Conservation (phyloP, 768 basidiomycete species). For the Mycena sanguinolenta region DNA sequence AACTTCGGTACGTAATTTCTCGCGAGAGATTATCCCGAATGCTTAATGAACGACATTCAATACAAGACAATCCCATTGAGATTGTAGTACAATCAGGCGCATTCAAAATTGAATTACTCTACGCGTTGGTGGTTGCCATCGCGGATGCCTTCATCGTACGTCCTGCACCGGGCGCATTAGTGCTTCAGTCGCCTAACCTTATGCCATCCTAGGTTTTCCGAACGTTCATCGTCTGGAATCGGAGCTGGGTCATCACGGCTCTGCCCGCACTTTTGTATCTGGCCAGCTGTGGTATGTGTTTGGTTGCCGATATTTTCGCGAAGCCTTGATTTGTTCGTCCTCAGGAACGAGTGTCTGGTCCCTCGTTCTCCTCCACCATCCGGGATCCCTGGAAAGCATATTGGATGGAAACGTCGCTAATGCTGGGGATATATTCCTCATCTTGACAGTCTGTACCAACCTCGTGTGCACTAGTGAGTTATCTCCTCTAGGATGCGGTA, state of each 20-base stretch:
- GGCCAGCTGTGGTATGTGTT: constrained; percentile 3
- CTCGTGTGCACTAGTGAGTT: constrained; percentile 14
- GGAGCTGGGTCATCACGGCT: neutral
- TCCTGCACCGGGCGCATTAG: neutral
- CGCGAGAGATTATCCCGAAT: neutral
- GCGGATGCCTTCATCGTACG: constrained; percentile 19
- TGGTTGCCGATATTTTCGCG: neutral
- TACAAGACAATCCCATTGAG: neutral
- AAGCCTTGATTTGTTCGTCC: neutral
- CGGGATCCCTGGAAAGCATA: neutral
- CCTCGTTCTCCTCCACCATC: neutral
- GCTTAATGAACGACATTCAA: neutral
- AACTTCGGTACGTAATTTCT: neutral
- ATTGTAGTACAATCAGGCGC: neutral
- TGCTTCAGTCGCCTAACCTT: no score
- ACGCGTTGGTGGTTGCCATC: constrained; percentile 1
- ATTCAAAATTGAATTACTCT: neutral
- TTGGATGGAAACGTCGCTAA: constrained; percentile 1
- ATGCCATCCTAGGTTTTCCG: constrained; percentile 13
- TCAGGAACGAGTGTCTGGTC: constrained; percentile 3
- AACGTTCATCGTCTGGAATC: constrained; percentile 21
- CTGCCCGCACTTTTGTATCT: constrained; percentile 7
- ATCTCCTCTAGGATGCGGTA: neutral
- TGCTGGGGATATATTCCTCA: constrained; percentile 14
- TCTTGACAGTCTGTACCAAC: constrained; percentile 19